These are phyloP conservation scores for Fusarium solani-melongenae DNA, from an alignment of 2,329 filamentous ascomycete species.

Conservation along the genomic window DNA sequence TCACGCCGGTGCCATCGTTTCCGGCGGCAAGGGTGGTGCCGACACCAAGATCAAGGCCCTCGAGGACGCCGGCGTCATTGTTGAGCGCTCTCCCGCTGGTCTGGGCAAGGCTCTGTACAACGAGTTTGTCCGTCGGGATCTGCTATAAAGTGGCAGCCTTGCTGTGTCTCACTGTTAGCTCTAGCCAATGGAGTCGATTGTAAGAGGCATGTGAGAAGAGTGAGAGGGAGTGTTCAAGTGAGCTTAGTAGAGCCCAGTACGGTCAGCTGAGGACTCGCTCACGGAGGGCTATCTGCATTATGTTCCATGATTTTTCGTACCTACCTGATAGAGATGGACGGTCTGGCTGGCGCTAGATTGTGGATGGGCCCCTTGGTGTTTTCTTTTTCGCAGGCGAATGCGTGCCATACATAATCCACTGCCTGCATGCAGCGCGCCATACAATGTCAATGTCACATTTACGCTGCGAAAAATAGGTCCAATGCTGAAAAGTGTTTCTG, in stretches of 20 bases:
- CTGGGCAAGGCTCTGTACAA: conserved; percentile 94
- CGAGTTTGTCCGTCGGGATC: conserved; percentile 95
- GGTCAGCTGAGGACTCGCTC: conserved; percentile 35
- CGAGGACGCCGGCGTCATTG: conserved; percentile 91
- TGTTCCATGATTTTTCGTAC: conserved; percentile 46
- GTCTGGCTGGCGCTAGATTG: conserved; percentile 43
- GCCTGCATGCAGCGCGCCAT: conserved; percentile 38
- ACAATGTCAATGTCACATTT: conserved; percentile 43
- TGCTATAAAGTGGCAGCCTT: conserved; percentile 73
- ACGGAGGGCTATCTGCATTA: conserved; percentile 44
- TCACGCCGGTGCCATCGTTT: conserved; percentile 97
- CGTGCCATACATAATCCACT: conserved; percentile 34
- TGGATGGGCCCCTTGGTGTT: conserved; percentile 38
- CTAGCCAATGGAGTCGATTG: conserved; percentile 5
- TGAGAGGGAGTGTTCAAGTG: conserved; percentile 24
- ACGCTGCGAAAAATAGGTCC: conserved; percentile 23
- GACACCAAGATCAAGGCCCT: conserved; percentile 98
- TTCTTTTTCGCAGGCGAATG: conserved; percentile 32
- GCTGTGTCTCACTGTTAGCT: conserved; percentile 15
- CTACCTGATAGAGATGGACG: conserved; percentile 50
- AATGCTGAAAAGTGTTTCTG: conserved; percentile 36
- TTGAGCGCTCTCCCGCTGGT: conserved; percentile 91
- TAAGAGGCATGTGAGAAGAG: background rate
- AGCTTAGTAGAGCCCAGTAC: conserved; percentile 36
- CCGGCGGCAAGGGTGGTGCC: conserved; percentile 96